phyloP scores from a whole-genome alignment of 1,284 basidiomycete species.

The Malassezia equina region DNA sequence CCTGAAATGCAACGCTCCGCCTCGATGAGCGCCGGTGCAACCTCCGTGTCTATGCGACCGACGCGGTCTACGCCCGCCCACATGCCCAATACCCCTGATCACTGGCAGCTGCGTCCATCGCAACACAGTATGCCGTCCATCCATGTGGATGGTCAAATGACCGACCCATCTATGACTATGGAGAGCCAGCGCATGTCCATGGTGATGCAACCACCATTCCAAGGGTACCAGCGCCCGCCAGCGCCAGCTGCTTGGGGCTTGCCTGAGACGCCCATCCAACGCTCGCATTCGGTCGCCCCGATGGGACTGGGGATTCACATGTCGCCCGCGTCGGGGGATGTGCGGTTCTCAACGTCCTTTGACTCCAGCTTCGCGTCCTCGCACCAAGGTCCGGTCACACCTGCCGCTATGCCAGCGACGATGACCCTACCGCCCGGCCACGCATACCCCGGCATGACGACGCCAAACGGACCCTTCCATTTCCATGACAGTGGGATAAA shows the following conservation, averaged over 20 bases:
- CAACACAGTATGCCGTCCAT: constrained; percentile 1
- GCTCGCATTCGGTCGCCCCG: not conserved
- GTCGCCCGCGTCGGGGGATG: constrained; percentile 1
- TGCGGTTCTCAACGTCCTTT: constrained; percentile 13
- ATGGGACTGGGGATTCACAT: constrained; percentile 4
- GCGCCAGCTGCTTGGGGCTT: not conserved
- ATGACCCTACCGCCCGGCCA: constrained; percentile 1
- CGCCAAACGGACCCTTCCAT: not conserved
- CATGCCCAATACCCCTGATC: constrained; percentile 5
- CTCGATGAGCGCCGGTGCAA: not conserved
- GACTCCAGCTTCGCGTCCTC: constrained; percentile 11
- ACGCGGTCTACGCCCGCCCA: constrained; percentile 9
- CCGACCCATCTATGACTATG: not conserved
- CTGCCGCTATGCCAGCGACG: not conserved
- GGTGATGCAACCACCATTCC: not conserved
- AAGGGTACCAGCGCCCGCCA: not conserved
- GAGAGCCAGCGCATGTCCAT: not conserved
- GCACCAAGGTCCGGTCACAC: constrained; percentile 12
- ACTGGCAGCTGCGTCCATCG: not conserved
- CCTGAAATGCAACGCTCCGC: not conserved
- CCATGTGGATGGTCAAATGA: not conserved
- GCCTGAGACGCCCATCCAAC: constrained; percentile 11
- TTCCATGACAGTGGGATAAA: not conserved
- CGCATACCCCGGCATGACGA: not conserved
- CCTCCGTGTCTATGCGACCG: constrained; percentile 6